These are phyloP conservation scores for Hypoxylon sp. DNA, from an alignment of 2,329 filamentous ascomycete species.

Conservation along the genomic window DNA sequence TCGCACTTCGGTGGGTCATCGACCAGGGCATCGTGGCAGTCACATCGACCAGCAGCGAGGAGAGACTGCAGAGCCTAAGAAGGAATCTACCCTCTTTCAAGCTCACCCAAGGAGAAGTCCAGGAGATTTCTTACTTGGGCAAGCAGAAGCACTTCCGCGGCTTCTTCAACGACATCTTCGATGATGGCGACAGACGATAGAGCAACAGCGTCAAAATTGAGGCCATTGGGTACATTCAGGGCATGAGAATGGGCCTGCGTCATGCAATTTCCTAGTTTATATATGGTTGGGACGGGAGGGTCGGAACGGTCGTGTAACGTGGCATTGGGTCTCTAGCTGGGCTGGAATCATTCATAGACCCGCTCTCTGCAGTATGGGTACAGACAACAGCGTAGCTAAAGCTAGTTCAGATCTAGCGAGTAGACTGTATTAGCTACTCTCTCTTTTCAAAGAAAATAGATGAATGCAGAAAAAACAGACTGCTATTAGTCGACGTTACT, in stretches of 20 bases:
- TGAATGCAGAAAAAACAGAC: neutral
- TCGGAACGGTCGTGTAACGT: slow-evolving; percentile 17
- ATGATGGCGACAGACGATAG: slow-evolving; percentile 64
- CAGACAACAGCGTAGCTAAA: slow-evolving; percentile 10
- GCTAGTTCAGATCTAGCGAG: slow-evolving; percentile 9
- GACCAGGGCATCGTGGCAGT: slow-evolving; percentile 72
- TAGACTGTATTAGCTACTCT: neutral
- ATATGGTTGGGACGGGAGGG: slow-evolving; percentile 11
- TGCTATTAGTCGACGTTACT: neutral
- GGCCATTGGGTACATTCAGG: slow-evolving; percentile 4
- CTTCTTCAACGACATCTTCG: slow-evolving; percentile 71
- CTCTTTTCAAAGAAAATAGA: neutral
- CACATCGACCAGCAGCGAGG: slow-evolving; percentile 72
- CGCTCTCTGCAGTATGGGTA: slow-evolving; percentile 13
- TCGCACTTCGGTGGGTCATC: slow-evolving; percentile 72
- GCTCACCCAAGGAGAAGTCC: slow-evolving; percentile 71
- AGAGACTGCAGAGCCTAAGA: slow-evolving; percentile 67
- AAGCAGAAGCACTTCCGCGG: slow-evolving; percentile 72
- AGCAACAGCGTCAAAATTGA: slow-evolving; percentile 4
- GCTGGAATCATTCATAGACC: slow-evolving; percentile 13
- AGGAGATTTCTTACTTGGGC: slow-evolving; percentile 69
- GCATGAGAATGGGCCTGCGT: slow-evolving; percentile 4
- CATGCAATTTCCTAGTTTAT: slow-evolving; percentile 5
- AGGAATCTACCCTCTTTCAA: slow-evolving; percentile 66
- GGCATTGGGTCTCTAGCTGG: slow-evolving; percentile 16